Evolutionary conservation across 2,329 filamentous ascomycete species (phyloP).

Genomic region (Aspergillus sp.): DNA sequence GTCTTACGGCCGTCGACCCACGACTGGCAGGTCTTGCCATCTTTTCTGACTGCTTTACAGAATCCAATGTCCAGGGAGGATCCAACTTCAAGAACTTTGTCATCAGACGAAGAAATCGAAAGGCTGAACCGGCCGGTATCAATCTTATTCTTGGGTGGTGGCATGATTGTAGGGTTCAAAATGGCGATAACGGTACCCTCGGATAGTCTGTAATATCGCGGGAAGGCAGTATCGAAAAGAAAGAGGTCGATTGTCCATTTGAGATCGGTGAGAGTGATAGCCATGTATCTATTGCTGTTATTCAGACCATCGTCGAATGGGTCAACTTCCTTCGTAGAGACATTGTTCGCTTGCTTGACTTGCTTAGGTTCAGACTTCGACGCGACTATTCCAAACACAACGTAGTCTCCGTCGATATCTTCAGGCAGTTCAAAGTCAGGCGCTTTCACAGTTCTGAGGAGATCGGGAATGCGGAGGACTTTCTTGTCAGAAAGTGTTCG

Average conservation of each 20-base stretch:
- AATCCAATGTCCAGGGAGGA: conserved; percentile 78
- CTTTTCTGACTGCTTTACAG: conserved; percentile 79
- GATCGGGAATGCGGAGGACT: conserved; percentile 70
- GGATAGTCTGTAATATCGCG: conserved; percentile 88
- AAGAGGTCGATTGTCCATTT: conserved; percentile 89
- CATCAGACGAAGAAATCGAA: conserved; percentile 77
- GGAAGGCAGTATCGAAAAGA: conserved; percentile 85
- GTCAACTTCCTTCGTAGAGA: conserved; percentile 38
- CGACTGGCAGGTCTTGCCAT: conserved; percentile 71
- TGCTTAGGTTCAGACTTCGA: conserved; percentile 78
- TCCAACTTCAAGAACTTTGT: conserved; percentile 87
- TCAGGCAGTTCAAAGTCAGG: conserved; percentile 70
- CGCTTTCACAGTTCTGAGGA: conserved; percentile 74
- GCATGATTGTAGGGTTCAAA: conserved; percentile 86
- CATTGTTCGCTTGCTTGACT: conserved; percentile 43
- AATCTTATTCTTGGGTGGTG: conserved; percentile 67
- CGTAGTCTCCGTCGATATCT: conserved; percentile 85
- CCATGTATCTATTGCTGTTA: conserved; percentile 79
- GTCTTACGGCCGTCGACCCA: conserved; percentile 90
- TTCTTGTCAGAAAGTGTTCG: conserved; percentile 76
- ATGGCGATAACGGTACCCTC: conserved; percentile 89
- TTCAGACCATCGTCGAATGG: conserved; percentile 52
- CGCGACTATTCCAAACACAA: conserved; percentile 82
- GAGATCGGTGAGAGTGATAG: conserved; percentile 79
- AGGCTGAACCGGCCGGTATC: conserved; percentile 83